Base-by-base conservation (phyloP, 805 yeast species). In the Lipomyces kockii region DNA sequence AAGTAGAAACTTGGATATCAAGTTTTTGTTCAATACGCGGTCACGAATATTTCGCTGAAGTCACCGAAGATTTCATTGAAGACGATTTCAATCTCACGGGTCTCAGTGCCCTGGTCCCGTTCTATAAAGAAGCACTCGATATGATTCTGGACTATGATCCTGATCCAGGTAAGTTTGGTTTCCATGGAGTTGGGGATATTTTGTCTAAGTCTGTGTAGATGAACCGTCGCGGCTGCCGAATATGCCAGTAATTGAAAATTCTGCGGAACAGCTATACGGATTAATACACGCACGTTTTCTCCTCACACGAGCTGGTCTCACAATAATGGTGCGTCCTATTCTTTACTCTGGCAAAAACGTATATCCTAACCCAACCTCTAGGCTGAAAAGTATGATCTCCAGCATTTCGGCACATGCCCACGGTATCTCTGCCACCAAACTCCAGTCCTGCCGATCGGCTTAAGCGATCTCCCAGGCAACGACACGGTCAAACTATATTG, bases 11-110 rank as follows among this genome's bases (percentile, higher is more conserved):
- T 57, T 92, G 97, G 97, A 89, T 92, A 73, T 86, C 89, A 68
- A 88, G 88, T 72, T 91, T 88, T 78, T 90, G 96, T 76, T 84
- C 89, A 58, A 81, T 86, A 73, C 89, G 88, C 74, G 94, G 94
- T 29, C 94, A 91, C 77, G 96, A 95, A 76, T 94, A 88, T 77
- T 92, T 92, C 78, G 97, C 93, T 56, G 96, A 93, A 73, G 97
- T 95, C 5, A 84, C 92, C 0, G 92, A 90, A 59, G 97, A 92
- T 60, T 95, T 92, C 78, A 91, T 95, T 68, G 98, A 93, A 74
- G 99, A 95, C 78, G 98, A 95, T 73, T 95, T 95, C 83, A 95
- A 95, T 77, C 83, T 95, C 74, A 93, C 98, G 0, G 98, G 98
- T 0, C 83, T 95, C 62, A 84, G 89, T 39, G 85, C 88, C 71